These are phyloP conservation scores for Amauroascus verrucosus DNA, from an alignment of 2,329 filamentous ascomycete species.

Conservation along the genomic window DNA sequence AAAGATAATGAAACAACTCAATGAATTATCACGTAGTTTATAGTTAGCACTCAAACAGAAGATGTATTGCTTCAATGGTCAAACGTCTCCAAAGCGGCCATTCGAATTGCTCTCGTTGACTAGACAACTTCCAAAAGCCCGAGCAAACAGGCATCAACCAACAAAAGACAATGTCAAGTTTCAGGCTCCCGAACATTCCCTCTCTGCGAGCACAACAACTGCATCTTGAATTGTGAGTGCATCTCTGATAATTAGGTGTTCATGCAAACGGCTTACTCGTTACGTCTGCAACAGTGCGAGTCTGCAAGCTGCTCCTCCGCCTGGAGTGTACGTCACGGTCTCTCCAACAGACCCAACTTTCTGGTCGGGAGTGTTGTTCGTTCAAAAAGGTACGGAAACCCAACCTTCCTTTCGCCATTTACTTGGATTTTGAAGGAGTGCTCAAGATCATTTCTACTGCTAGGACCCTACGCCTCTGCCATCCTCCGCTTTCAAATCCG, in stretches of 20 bases:
- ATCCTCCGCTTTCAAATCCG: conserved; percentile 83
- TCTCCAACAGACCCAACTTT: conserved; percentile 68
- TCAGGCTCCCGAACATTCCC: conserved; percentile 32
- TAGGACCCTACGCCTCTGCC: conserved; percentile 80
- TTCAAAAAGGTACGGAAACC: conserved; percentile 60
- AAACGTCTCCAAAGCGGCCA: too few species aligned
- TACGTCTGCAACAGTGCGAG: conserved; percentile 49
- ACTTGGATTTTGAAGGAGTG: neutral
- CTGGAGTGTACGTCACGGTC: conserved; percentile 77
- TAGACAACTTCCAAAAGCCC: neutral
- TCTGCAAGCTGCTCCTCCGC: conserved; percentile 69
- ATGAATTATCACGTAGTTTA: neutral
- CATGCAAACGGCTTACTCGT: too few species aligned
- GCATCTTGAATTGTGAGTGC: conserved; percentile 65
- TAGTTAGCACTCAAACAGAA: too few species aligned
- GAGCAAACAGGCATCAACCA: neutral
- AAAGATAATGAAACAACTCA: too few species aligned
- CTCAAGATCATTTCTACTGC: conserved; percentile 2
- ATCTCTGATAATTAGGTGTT: too few species aligned
- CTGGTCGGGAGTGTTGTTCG: conserved; percentile 88
- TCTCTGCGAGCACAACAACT: conserved; percentile 64
- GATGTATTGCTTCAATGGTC: too few species aligned
- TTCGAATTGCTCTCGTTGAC: too few species aligned
- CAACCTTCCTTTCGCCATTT: neutral
- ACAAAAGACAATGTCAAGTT: conserved; percentile 25